A percentile compares a stretch with the other conserved stretches of the same genome.
Conservation (phyloP, 2,329 filamentous ascomycete genomes). For the Sporothrix protearum region DNA sequence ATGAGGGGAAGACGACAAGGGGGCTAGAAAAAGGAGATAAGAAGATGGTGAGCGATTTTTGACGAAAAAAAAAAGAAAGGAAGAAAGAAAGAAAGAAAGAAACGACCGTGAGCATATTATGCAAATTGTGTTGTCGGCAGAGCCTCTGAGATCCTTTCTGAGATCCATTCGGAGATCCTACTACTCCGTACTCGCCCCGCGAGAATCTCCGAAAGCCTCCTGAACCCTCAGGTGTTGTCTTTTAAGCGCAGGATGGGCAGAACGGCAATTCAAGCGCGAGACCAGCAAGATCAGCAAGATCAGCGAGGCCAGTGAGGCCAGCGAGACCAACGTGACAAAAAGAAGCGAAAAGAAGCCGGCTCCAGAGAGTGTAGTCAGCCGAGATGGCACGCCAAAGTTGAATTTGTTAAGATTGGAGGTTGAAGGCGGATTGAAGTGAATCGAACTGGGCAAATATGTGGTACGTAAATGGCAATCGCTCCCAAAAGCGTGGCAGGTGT, state of each 20-base stretch:
- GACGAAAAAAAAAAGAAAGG: neutral
- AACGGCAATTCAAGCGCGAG: constrained; percentile 3
- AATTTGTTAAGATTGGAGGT: neutral
- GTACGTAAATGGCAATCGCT: neutral
- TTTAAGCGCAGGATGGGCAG: neutral
- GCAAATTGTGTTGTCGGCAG: neutral
- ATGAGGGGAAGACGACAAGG: neutral
- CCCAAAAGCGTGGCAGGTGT: neutral
- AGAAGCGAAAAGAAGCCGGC: neutral
- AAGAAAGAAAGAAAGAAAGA: neutral
- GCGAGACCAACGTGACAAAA: neutral
- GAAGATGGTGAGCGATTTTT: too few relatives aligned
- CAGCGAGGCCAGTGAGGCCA: too few relatives aligned
- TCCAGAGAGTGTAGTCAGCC: neutral
- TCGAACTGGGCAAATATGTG: neutral
- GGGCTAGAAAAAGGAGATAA: neutral
- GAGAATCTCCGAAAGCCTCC: neutral
- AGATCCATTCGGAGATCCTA: too few relatives aligned
- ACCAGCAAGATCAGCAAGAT: too few relatives aligned
- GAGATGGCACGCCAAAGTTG: neutral
- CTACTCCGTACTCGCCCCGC: too few relatives aligned
- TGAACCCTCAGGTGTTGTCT: neutral
- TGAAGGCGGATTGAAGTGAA: neutral
- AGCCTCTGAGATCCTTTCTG: neutral
- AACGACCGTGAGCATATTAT: neutral